Conservation (phyloP, 2,329 filamentous ascomycete species). For the Fusarium continuum region DNA sequence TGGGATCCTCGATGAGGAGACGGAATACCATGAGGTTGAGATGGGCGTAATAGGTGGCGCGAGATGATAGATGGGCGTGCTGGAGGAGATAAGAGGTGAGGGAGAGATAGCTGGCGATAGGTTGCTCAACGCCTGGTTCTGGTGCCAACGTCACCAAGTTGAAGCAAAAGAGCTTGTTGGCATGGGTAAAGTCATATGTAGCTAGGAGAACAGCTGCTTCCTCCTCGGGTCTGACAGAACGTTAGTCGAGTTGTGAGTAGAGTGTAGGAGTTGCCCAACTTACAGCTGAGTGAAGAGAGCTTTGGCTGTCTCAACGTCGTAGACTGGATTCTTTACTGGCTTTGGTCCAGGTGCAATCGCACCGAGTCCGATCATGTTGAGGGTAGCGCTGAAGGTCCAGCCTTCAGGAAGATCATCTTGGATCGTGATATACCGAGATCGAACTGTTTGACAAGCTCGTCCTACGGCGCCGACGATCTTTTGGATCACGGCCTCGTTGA, state of each 20-base stretch:
- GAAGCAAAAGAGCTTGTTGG: slow-evolving; percentile 94
- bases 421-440: slow-evolving; percentile 82
- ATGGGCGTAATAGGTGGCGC: slow-evolving; percentile 84
- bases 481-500: slow-evolving; percentile 87
- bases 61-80: slow-evolving; percentile 84
- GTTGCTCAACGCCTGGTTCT: slow-evolving; percentile 73
- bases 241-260: background rate
- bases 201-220: slow-evolving; percentile 84
- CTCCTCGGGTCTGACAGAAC: slow-evolving; percentile 70
- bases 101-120: slow-evolving; percentile 85
- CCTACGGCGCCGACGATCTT: slow-evolving; percentile 83
- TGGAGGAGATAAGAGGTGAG: slow-evolving; percentile 92
- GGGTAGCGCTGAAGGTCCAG: slow-evolving; percentile 83
- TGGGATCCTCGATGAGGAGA: slow-evolving; percentile 84
- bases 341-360: slow-evolving; percentile 75
- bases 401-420: slow-evolving; percentile 91
- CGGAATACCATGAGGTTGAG: slow-evolving; percentile 86
- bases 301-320: slow-evolving; percentile 83
- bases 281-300: slow-evolving; percentile 82
- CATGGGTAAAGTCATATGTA: slow-evolving; percentile 91
- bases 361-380: slow-evolving; percentile 86
- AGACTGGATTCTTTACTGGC: slow-evolving; percentile 63
- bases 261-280: slow-evolving; percentile 47
- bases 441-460: slow-evolving; percentile 71
- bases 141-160: slow-evolving; percentile 73